A percentile compares a stretch with the other conserved stretches of the same genome.
Evolutionary conservation across 2,329 filamentous ascomycete genomes (phyloP).

Genomic region (Penicillium sp.): DNA sequence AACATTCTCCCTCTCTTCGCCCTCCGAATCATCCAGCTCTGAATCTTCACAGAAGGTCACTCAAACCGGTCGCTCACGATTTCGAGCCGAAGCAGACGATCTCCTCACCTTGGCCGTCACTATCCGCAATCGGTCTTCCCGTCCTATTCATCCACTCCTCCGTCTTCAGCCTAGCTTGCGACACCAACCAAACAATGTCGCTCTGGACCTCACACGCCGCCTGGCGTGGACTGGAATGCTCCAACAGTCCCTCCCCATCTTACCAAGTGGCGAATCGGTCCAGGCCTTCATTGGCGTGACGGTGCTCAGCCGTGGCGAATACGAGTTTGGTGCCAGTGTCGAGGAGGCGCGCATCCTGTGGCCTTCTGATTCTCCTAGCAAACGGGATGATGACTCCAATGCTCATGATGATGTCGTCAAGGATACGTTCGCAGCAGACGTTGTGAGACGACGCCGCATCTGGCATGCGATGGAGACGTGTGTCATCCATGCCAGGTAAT

Average conservation of each 20-base stretch:
- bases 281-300: constrained; percentile 70
- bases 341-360: constrained; percentile 69
- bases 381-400: constrained; percentile 12
- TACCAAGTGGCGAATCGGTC: constrained; percentile 60
- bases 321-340: constrained; percentile 76
- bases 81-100: constrained; percentile 54
- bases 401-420: constrained; percentile 33
- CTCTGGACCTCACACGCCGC: constrained; percentile 78
- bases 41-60: constrained; percentile 21
- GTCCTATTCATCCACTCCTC: constrained; percentile 69
- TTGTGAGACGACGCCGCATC: constrained; percentile 41
- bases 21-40: constrained; percentile 20
- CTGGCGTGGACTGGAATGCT: constrained; percentile 82
- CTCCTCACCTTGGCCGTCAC: constrained; percentile 71
- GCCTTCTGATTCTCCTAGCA: constrained; percentile 11
- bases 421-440: constrained; percentile 41
- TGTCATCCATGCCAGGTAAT: constrained; percentile 40
- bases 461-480: constrained; percentile 50
- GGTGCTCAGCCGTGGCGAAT: constrained; percentile 75
- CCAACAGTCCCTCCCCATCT: constrained; percentile 68
- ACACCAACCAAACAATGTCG: constrained; percentile 68
- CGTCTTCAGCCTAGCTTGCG: constrained; percentile 75
- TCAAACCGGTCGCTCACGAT: constrained; percentile 49
- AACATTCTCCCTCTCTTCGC: constrained; percentile 46
- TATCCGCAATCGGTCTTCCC: constrained; percentile 70